phyloP scores from a whole-genome alignment of 2,329 filamentous ascomycete species.

The Aureobasidium subglaciale region DNA sequence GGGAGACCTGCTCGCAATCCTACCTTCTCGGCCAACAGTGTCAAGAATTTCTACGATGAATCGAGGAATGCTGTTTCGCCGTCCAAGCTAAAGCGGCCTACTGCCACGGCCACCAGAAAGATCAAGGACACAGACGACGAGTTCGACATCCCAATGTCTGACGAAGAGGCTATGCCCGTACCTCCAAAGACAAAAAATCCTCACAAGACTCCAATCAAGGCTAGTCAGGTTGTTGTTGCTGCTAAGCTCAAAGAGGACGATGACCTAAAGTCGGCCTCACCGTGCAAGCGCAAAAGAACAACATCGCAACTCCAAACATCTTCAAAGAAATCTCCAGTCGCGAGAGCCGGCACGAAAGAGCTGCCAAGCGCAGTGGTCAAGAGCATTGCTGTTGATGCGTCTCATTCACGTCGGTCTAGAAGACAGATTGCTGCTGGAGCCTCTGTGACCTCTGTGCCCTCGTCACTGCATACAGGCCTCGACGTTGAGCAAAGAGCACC shows the following conservation, averaged over 20 bases:
- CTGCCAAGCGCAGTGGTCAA: not conserved
- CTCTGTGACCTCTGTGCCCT: not conserved
- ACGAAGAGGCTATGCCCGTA: conserved; percentile 23
- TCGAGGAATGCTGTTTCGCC: not conserved
- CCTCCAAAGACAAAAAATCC: not conserved
- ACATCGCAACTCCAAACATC: not conserved
- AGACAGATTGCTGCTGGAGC: not conserved
- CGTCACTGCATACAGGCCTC: not conserved
- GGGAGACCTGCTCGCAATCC: conserved; percentile 29
- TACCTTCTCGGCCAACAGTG: conserved; percentile 9
- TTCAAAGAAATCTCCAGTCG: not conserved
- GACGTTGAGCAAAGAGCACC: not conserved
- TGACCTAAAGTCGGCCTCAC: not conserved
- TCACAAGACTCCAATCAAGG: not conserved
- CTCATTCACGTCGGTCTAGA: not conserved
- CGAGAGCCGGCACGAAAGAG: not conserved
- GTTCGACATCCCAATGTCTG: conserved; percentile 38
- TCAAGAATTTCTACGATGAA: conserved; percentile 6
- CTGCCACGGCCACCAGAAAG: not conserved
- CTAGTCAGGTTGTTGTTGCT: not conserved
- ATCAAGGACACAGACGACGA: conserved; percentile 20
- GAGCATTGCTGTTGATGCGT: not conserved
- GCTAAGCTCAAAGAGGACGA: not conserved
- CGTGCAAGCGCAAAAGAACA: conserved; percentile 10
- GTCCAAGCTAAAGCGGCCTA: conserved; percentile 7